These are phyloP conservation scores for Arachnopeziza araneosa DNA, from an alignment of 2,329 filamentous ascomycete species.

Conservation along the genomic window DNA sequence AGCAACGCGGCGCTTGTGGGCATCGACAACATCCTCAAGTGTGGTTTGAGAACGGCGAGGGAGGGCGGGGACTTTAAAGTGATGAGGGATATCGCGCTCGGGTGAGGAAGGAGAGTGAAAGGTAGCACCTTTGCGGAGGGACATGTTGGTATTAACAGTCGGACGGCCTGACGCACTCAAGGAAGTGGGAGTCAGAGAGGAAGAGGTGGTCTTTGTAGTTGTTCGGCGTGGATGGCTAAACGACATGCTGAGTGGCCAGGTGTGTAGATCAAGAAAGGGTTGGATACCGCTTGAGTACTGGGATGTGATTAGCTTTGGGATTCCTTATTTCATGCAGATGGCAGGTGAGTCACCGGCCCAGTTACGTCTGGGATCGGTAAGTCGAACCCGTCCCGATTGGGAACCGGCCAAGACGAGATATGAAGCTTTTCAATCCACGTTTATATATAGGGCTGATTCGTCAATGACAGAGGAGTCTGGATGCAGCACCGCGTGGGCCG, in stretches of 20 bases:
- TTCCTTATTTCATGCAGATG: conserved; percentile 22
- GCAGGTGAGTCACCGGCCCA: conserved; percentile 25
- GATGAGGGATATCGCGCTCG: conserved; percentile 32
- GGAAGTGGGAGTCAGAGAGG: conserved; percentile 40
- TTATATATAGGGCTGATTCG: conserved; percentile 26
- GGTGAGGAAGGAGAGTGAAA: conserved; percentile 41
- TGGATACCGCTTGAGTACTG: conserved; percentile 18
- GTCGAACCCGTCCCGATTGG: conserved; percentile 14
- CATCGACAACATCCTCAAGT: conserved; percentile 66
- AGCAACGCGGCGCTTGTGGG: conserved; percentile 62
- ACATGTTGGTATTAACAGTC: conserved; percentile 48
- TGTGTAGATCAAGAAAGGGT: conserved; percentile 10
- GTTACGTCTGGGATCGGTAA: conserved; percentile 20
- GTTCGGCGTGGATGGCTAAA: conserved; percentile 30
- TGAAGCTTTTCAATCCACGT: conserved; percentile 19
- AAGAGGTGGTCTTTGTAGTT: conserved; percentile 33
- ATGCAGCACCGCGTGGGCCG: conserved; percentile 10
- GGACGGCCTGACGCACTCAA: conserved; percentile 38
- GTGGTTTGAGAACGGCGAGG: conserved; percentile 62
- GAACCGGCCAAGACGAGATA: background rate
- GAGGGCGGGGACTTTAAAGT: conserved; percentile 39
- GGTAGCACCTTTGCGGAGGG: conserved; percentile 66
- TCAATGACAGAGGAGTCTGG: conserved; percentile 11
- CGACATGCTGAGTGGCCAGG: conserved; percentile 30
- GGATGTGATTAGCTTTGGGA: conserved; percentile 24